These are phyloP conservation scores for Aspergillus vadensis DNA, from an alignment of 2,329 filamentous ascomycete species.

Conservation along the genomic window DNA sequence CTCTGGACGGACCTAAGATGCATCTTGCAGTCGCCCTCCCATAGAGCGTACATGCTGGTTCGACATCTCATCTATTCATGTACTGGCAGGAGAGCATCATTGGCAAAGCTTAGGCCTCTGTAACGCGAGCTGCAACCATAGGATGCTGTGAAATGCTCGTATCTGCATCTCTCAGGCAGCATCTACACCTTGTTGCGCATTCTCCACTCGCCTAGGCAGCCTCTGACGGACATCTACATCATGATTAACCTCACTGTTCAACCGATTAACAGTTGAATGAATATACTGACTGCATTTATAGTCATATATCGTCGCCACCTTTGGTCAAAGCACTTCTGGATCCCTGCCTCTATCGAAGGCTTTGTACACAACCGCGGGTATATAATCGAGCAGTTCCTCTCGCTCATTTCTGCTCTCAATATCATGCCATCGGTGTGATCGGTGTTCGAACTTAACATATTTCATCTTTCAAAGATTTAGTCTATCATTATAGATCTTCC, in stretches of 20 bases:
- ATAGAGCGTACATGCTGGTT: too few relatives aligned
- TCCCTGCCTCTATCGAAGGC: not conserved
- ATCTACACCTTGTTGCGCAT: not conserved
- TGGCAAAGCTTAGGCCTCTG: too few relatives aligned
- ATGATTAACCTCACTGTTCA: not conserved
- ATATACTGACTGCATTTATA: not conserved
- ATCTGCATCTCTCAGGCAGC: not conserved
- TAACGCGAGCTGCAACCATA: too few relatives aligned
- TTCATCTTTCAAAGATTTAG: not conserved
- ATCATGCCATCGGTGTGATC: not conserved
- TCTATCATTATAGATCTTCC: slow-evolving; percentile 28
- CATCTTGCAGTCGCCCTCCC: not conserved
- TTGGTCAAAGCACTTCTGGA: not conserved
- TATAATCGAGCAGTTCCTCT: not conserved
- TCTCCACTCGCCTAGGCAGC: not conserved
- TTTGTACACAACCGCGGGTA: not conserved
- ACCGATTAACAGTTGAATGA: too few relatives aligned
- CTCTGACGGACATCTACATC: not conserved
- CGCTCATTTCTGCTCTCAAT: not conserved
- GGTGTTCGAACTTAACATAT: not conserved
- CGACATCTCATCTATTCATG: too few relatives aligned
- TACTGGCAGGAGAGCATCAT: too few relatives aligned
- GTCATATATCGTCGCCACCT: not conserved
- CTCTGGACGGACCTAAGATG: not conserved
- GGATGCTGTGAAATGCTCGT: too few relatives aligned